Conservation (phyloP, 2,329 filamentous ascomycete species). For the Helminthosporium solani region DNA sequence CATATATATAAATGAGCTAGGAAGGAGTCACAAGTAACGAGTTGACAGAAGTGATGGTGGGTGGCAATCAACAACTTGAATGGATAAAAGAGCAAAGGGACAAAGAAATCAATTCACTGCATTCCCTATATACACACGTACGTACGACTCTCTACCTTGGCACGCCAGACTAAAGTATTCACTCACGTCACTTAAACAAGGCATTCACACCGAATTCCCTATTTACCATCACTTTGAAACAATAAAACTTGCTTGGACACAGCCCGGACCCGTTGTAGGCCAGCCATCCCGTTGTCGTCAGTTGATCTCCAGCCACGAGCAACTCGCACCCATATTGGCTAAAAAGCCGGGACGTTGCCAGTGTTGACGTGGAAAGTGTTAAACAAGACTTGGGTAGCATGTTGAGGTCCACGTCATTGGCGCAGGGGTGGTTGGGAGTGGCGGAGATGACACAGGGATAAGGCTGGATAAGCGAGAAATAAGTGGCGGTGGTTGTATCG, state of each 20-base stretch:
- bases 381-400: not conserved
- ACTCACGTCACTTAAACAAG: conserved; percentile 27
- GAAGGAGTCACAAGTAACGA: not conserved
- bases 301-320: not conserved
- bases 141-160: not conserved
- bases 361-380: not conserved
- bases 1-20: not conserved
- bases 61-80: not conserved
- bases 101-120: not conserved
- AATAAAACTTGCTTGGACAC: not conserved
- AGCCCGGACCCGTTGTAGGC: not conserved
- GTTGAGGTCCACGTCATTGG: not conserved
- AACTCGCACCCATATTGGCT: not conserved
- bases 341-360: not conserved
- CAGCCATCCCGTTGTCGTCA: not conserved
- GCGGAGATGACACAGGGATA: too few relatives aligned
- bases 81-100: not conserved
- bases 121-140: not conserved
- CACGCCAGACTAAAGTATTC: conserved; percentile 13
- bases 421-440: not conserved
- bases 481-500: too few relatives aligned
- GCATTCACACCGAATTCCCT: conserved; percentile 2
- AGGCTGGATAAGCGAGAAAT: too few relatives aligned
- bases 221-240: not conserved
- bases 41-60: not conserved